Evolutionary conservation across 2,329 filamentous ascomycete species (phyloP).

Genomic region (Xylaria multiplex): DNA sequence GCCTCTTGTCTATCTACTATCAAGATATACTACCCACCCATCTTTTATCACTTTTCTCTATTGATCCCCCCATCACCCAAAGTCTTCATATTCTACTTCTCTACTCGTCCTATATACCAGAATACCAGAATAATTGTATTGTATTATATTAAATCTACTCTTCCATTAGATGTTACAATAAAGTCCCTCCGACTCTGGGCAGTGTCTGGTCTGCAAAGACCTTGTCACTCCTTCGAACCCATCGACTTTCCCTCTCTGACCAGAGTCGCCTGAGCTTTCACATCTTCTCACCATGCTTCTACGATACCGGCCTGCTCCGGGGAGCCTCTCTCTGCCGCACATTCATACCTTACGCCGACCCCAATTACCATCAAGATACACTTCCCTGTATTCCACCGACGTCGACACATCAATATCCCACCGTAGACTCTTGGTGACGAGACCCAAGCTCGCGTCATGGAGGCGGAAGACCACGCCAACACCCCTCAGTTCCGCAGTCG

Average conservation of each 20-base stretch:
- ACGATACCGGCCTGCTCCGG: constrained; percentile 42
- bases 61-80: background rate
- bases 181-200: constrained; percentile 32
- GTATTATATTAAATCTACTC: background rate
- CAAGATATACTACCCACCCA: background rate
- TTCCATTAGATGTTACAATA: constrained; percentile 43
- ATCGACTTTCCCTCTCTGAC: constrained; percentile 12
- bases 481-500: constrained; percentile 19
- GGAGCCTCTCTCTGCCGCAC: constrained; percentile 42
- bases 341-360: constrained; percentile 38
- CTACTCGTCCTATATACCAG: constrained; percentile 15
- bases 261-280: constrained; percentile 14
- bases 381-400: constrained; percentile 30
- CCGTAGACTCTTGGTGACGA: constrained; percentile 42
- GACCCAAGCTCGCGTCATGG: constrained; percentile 40
- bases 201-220: constrained; percentile 42
- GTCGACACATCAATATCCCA: constrained; percentile 24
- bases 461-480: constrained; percentile 39
- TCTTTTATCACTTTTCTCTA: background rate
- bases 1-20: constrained; percentile 4
- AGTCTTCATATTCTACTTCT: background rate
- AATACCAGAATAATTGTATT: constrained; percentile 5
- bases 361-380: constrained; percentile 38
- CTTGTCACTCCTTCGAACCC: constrained; percentile 23
- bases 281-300: constrained; percentile 44